phyloP scores from a whole-genome alignment of 2,329 filamentous ascomycete genomes.

The Dryadomyces quercivorus region DNA sequence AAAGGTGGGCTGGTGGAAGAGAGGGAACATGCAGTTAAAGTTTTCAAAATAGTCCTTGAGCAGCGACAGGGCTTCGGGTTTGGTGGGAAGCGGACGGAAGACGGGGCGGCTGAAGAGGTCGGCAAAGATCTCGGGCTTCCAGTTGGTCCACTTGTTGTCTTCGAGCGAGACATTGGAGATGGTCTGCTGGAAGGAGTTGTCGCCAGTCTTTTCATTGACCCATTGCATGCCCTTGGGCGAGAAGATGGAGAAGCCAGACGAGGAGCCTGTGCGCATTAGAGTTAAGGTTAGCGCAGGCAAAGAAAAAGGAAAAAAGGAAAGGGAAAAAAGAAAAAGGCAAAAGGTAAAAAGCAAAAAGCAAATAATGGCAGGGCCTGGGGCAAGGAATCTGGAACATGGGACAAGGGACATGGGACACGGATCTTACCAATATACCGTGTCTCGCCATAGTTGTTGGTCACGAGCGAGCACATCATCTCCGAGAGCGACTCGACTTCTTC shows the following conservation, averaged over 20 bases:
- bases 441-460: constrained; percentile 90
- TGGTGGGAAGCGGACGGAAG: constrained; percentile 72
- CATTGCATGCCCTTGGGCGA: constrained; percentile 96
- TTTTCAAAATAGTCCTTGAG: constrained; percentile 95
- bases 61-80: constrained; percentile 76
- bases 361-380: too few relatives aligned
- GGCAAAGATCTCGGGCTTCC: constrained; percentile 95
- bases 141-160: constrained; percentile 91
- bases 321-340: not conserved
- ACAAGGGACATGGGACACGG: too few relatives aligned
- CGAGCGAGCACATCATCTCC: constrained; percentile 97
- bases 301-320: not conserved
- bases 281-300: not conserved
- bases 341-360: too few relatives aligned
- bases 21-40: constrained; percentile 97
- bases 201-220: constrained; percentile 97
- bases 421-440: constrained; percentile 81
- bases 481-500: constrained; percentile 78
- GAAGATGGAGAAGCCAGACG: constrained; percentile 97
- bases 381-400: too few relatives aligned
- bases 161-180: constrained; percentile 84
- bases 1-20: constrained; percentile 96
- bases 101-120: constrained; percentile 81
- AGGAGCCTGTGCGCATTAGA: constrained; percentile 47
- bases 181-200: constrained; percentile 88